phyloP scores from a whole-genome alignment of 139 green algal species.

The Coelastrella sp. region DNA sequence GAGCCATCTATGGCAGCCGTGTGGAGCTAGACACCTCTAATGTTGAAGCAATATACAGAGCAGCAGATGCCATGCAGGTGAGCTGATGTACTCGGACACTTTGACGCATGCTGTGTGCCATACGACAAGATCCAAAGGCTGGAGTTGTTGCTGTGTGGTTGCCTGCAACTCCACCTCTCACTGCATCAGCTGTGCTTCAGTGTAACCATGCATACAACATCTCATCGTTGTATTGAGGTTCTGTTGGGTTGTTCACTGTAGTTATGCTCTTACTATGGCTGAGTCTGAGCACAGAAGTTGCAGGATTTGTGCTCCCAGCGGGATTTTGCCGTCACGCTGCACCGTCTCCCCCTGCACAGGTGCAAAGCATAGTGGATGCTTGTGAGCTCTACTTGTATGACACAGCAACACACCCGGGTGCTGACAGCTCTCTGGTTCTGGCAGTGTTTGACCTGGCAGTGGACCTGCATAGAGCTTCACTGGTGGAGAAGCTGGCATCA shows the following conservation, averaged over 20 bases:
- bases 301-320: no score
- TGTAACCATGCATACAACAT: no score
- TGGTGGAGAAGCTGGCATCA: slow-evolving; percentile 3
- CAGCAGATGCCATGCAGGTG: slow-evolving; percentile 49
- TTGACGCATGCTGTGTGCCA: no score
- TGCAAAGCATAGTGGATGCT: slow-evolving; percentile 7
- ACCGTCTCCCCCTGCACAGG: neutral
- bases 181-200: no score
- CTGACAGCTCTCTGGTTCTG: neutral
- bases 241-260: no score
- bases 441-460: slow-evolving; percentile 41
- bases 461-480: slow-evolving; percentile 8
- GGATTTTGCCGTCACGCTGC: neutral
- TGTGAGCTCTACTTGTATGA: slow-evolving; percentile 44
- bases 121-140: no score
- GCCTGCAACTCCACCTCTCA: no score
- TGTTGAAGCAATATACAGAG: slow-evolving; percentile 43
- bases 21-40: neutral
- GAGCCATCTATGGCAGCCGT: slow-evolving; percentile 22
- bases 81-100: no score
- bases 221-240: no score
- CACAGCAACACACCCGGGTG: neutral
- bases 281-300: no score
- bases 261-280: no score
- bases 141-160: no score